Evolutionary conservation across 2,329 filamentous ascomycete species (phyloP).

Genomic region (Xylaria sp.): DNA sequence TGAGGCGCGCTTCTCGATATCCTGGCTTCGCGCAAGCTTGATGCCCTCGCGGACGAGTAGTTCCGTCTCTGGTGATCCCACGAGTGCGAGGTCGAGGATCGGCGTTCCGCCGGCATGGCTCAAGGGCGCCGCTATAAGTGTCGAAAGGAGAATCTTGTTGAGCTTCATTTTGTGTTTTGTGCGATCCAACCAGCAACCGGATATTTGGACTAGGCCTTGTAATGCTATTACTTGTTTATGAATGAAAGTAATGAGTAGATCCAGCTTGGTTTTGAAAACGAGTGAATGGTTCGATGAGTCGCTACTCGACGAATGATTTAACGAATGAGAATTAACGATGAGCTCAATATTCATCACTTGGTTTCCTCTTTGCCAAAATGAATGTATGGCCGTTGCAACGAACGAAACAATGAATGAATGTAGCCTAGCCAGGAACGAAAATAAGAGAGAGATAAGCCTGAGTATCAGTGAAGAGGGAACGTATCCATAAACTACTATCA

Average conservation of each 20-base stretch:
- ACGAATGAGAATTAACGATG: background rate
- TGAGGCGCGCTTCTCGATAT: slow-evolving; percentile 25
- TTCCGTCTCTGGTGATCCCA: slow-evolving; percentile 24
- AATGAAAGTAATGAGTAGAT: background rate
- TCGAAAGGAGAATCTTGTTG: slow-evolving; percentile 2
- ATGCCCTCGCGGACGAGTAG: slow-evolving; percentile 35
- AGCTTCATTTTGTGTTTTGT: slow-evolving; percentile 15
- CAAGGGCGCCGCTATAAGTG: slow-evolving; percentile 7
- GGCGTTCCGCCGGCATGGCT: slow-evolving; percentile 26
- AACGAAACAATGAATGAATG: slow-evolving; percentile 13
- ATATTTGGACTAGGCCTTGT: background rate
- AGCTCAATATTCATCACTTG: background rate
- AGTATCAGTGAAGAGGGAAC: background rate
- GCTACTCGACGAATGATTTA: background rate
- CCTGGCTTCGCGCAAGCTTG: slow-evolving; percentile 31
- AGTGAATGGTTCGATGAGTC: background rate
- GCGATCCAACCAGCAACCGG: slow-evolving; percentile 11
- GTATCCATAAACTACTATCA: background rate
- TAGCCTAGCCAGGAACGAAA: background rate
- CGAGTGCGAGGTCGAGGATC: slow-evolving; percentile 19
- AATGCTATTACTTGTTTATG: background rate
- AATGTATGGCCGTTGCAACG: background rate
- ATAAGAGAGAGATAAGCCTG: background rate
- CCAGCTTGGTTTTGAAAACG: background rate
- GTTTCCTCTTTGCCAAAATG: background rate